These are phyloP conservation scores for Apiosordaria backusii DNA, from an alignment of 495 filamentous ascomycete genomes.

Conservation along the genomic window DNA sequence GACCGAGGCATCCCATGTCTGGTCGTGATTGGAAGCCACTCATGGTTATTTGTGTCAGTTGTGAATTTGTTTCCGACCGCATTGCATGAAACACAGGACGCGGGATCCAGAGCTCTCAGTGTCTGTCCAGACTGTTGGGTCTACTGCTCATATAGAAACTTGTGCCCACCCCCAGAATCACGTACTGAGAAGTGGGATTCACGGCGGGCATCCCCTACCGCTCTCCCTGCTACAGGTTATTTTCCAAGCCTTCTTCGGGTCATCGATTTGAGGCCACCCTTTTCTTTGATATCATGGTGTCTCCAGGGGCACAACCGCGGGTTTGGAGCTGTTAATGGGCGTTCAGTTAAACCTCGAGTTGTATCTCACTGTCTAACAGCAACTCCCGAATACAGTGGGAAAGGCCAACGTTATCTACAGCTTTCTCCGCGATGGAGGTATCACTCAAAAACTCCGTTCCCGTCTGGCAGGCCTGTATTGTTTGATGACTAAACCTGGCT, in stretches of 20 bases:
- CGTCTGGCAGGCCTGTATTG: neutral
- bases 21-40: neutral
- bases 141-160: neutral
- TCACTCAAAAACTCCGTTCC: neutral
- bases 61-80: too few relatives aligned
- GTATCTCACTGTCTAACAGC: neutral
- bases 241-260: neutral
- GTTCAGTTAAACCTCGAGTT: neutral
- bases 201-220: neutral
- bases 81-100: neutral
- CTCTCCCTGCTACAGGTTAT: neutral
- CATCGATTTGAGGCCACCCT: neutral
- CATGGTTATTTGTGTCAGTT: neutral
- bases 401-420: neutral
- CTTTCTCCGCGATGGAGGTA: neutral
- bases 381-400: neutral
- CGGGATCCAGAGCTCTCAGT: neutral
- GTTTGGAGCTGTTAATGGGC: neutral
- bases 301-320: neutral
- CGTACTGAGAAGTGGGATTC: neutral
- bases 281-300: neutral
- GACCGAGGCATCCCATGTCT: neutral
- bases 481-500: too few relatives aligned
- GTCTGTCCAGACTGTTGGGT: neutral
- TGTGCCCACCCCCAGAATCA: neutral